These are phyloP conservation scores for Alternaria sp. DNA, from an alignment of 2,329 filamentous ascomycete genomes.

Conservation along the genomic window DNA sequence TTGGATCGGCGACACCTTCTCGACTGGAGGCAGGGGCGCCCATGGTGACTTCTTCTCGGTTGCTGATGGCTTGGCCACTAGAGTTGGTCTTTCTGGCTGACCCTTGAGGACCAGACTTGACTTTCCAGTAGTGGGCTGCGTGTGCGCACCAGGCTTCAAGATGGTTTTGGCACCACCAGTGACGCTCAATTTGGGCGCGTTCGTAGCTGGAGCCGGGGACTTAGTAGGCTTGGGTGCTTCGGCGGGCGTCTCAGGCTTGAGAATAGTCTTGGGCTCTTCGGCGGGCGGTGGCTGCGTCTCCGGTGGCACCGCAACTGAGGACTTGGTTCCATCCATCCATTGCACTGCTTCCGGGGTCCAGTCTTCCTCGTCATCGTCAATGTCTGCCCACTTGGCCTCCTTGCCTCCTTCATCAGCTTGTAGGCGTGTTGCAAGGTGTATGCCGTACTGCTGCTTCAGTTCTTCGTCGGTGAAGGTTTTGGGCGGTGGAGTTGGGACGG, in stretches of 20 bases:
- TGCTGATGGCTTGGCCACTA: constrained; percentile 74
- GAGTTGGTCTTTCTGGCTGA: constrained; percentile 71
- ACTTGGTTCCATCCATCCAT: constrained; percentile 88
- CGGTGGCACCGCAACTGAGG: constrained; percentile 67
- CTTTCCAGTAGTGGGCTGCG: constrained; percentile 45
- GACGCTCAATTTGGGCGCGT: constrained; percentile 46
- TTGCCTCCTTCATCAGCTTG: constrained; percentile 75
- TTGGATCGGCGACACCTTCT: constrained; percentile 74
- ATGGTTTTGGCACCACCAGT: constrained; percentile 55
- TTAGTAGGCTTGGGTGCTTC: constrained; percentile 50
- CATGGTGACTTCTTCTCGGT: constrained; percentile 87
- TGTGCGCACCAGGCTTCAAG: constrained; percentile 54
- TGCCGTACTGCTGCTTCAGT: constrained; percentile 81
- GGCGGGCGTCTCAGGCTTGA: constrained; percentile 30
- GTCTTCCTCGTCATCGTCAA: constrained; percentile 87
- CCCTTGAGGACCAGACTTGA: constrained; percentile 69
- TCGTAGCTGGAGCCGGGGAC: constrained; percentile 25
- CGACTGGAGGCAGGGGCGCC: constrained; percentile 84
- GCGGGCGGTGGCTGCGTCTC: constrained; percentile 45
- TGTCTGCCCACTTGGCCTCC: constrained; percentile 87
- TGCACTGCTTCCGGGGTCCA: constrained; percentile 86
- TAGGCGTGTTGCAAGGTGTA: constrained; percentile 80
- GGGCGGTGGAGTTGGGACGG: constrained; percentile 73
- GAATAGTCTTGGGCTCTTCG: constrained; percentile 35
- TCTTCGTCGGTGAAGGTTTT: constrained; percentile 89